These are phyloP conservation scores for Lasiosphaeria miniovina DNA, from an alignment of 495 filamentous ascomycete genomes.

Conservation along the genomic window DNA sequence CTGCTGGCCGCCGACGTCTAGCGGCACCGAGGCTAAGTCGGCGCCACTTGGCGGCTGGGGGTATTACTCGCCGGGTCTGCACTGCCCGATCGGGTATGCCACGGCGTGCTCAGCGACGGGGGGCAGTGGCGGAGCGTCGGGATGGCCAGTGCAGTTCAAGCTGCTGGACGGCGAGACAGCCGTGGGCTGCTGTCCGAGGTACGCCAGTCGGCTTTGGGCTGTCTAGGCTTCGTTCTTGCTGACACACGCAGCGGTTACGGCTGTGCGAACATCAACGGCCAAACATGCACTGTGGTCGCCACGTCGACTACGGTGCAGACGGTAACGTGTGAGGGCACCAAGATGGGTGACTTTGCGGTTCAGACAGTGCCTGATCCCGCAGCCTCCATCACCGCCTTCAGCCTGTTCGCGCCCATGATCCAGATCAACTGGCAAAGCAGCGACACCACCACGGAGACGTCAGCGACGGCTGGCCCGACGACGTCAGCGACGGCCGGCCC, in stretches of 20 bases:
- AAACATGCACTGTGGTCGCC: slow-evolving; percentile 30
- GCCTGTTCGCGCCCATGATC: slow-evolving; percentile 33
- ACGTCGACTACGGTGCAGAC: slow-evolving; percentile 26
- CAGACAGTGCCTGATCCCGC: slow-evolving; percentile 22
- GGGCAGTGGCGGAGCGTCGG: slow-evolving; percentile 22
- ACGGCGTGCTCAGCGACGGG: slow-evolving; percentile 35
- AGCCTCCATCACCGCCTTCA: slow-evolving; percentile 26
- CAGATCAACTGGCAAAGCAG: slow-evolving; percentile 36
- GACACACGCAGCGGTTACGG: slow-evolving; percentile 25
- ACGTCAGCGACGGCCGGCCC: too few relatives aligned
- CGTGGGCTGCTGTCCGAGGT: slow-evolving; percentile 37
- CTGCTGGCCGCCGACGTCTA: slow-evolving; percentile 32
- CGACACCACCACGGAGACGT: slow-evolving; percentile 12
- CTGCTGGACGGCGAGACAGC: slow-evolving; percentile 33
- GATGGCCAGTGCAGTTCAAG: slow-evolving; percentile 33
- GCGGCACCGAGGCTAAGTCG: slow-evolving; percentile 16
- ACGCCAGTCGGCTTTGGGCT: slow-evolving; percentile 25
- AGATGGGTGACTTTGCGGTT: slow-evolving; percentile 16
- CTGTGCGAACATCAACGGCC: slow-evolving; percentile 34
- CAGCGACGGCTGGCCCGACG: neutral
- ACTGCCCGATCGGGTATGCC: slow-evolving; percentile 33
- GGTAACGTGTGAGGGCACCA: slow-evolving; percentile 28
- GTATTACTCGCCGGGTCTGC: slow-evolving; percentile 34
- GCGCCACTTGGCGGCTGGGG: slow-evolving; percentile 29
- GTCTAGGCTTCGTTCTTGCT: neutral